These are phyloP conservation scores for Lachancea nothofagi DNA, from an alignment of 805 yeast species.

Conservation along the genomic window DNA sequence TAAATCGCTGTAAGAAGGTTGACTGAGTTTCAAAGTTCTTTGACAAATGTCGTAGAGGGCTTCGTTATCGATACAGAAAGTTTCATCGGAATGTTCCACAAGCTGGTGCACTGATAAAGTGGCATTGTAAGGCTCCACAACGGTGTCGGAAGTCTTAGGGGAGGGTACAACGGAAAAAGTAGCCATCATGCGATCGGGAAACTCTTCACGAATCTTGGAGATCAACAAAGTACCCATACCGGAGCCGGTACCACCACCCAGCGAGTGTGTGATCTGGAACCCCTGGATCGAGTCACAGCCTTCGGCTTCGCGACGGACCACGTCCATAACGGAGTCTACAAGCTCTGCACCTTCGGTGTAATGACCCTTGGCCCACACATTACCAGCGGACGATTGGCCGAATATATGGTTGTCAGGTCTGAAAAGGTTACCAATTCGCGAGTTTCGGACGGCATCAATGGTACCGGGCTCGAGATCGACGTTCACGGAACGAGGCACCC, in stretches of 20 bases:
- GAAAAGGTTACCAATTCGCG: slow-evolving; percentile 77
- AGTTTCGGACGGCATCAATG: slow-evolving; percentile 75
- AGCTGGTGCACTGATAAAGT: slow-evolving; percentile 86
- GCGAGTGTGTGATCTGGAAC: slow-evolving; percentile 79
- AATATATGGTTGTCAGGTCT: slow-evolving; percentile 89
- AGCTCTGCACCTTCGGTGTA: slow-evolving; percentile 96
- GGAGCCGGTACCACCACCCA: slow-evolving; percentile 94
- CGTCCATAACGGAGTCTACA: slow-evolving; percentile 84
- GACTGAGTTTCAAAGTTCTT: slow-evolving; percentile 72
- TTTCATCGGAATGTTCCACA: slow-evolving; percentile 86
- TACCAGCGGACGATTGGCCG: slow-evolving; percentile 91
- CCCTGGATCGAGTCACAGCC: slow-evolving; percentile 91
- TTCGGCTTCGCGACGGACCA: slow-evolving; percentile 90
- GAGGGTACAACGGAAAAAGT: slow-evolving; percentile 92
- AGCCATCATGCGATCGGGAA: slow-evolving; percentile 94
- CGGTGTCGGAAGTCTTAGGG: slow-evolving; percentile 87
- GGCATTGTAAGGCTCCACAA: slow-evolving; percentile 92
- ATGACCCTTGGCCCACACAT: slow-evolving; percentile 96
- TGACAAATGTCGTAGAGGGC: slow-evolving; percentile 88
- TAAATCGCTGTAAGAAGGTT: slow-evolving; percentile 73
- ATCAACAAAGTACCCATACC: slow-evolving; percentile 92
- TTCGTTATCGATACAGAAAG: slow-evolving; percentile 93
- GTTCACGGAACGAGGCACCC: slow-evolving; percentile 88
- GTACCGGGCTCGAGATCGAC: slow-evolving; percentile 95
- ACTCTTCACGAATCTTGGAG: slow-evolving; percentile 84